These are phyloP conservation scores for Salvia miltiorrhiza DNA, from an alignment of 257 asterid species.

Conservation along the genomic window DNA sequence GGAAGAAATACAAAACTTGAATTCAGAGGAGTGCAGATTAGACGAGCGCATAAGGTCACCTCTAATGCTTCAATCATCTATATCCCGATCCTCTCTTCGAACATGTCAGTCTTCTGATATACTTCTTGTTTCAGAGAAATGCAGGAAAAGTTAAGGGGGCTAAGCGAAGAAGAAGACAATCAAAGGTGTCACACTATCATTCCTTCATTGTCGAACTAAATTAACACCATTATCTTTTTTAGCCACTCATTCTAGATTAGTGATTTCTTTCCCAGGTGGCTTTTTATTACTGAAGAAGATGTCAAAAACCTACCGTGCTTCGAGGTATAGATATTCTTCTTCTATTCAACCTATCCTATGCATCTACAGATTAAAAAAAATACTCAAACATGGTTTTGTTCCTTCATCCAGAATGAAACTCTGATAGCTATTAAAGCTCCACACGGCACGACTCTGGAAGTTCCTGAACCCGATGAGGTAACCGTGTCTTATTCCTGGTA, in stretches of 20 bases:
- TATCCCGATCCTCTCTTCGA: neutral
- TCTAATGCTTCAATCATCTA: neutral
- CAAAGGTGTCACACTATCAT: conserved; percentile 32
- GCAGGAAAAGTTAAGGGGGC: conserved; percentile 49
- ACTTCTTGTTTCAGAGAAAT: conserved; percentile 44
- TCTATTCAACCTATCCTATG: neutral
- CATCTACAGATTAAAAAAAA: neutral
- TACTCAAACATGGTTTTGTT: conserved; percentile 10
- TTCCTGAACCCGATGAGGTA: conserved; percentile 84
- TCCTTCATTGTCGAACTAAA: neutral
- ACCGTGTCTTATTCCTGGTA: neutral
- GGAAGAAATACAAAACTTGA: conserved; percentile 50
- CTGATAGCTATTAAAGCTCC: conserved; percentile 87
- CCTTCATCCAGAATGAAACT: conserved; percentile 59
- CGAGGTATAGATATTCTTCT: conserved; percentile 48
- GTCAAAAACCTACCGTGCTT: conserved; percentile 64
- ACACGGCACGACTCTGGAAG: conserved; percentile 80
- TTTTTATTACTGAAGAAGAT: conserved; percentile 81
- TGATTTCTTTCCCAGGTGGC: conserved; percentile 51
- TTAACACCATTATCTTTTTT: neutral
- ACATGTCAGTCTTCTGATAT: conserved; percentile 17
- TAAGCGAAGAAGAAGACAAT: conserved; percentile 57
- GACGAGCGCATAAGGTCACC: conserved; percentile 50
- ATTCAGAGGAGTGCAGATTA: conserved; percentile 39
- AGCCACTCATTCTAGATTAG: neutral